Evolutionary conservation across 1,284 basidiomycete genomes (phyloP).

Genomic region (Fistulinella staudtii): DNA sequence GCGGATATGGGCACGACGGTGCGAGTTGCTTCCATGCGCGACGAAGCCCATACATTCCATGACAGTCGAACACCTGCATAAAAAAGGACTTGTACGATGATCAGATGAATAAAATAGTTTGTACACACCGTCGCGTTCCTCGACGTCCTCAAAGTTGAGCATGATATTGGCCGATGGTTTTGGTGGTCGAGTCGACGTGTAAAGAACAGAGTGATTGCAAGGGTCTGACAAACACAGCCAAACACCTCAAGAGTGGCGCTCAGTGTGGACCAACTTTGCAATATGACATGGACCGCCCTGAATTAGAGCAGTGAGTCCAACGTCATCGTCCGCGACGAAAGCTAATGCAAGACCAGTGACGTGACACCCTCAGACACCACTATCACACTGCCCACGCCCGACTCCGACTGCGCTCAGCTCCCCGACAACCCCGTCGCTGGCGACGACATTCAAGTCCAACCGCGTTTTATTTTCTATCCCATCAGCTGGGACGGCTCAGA

Average conservation of each 20-base stretch:
- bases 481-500: constrained; percentile 26
- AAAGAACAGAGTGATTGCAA: too few species aligned
- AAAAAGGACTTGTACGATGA: not conserved
- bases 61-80: constrained; percentile 79
- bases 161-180: constrained; percentile 18
- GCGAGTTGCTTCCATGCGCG: constrained; percentile 94
- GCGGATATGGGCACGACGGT: constrained; percentile 98
- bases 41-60: constrained; percentile 99
- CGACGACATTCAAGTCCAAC: constrained; percentile 2
- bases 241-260: constrained; percentile 13
- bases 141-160: constrained; percentile 58
- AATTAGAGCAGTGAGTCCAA: too few species aligned
- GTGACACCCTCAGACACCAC: constrained; percentile 19
- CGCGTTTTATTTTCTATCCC: constrained; percentile 24
- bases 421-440: not conserved
- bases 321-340: too few species aligned
- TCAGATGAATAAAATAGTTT: not conserved
- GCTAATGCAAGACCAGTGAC: not conserved
- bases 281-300: too few species aligned
- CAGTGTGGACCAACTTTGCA: too few species aligned
- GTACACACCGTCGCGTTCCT: constrained; percentile 57
- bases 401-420: constrained; percentile 10
- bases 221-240: constrained; percentile 23
- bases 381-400: constrained; percentile 1
- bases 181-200: constrained; percentile 22